phyloP scores from a whole-genome alignment of 495 filamentous ascomycete genomes.

The Neurospora pannonica region DNA sequence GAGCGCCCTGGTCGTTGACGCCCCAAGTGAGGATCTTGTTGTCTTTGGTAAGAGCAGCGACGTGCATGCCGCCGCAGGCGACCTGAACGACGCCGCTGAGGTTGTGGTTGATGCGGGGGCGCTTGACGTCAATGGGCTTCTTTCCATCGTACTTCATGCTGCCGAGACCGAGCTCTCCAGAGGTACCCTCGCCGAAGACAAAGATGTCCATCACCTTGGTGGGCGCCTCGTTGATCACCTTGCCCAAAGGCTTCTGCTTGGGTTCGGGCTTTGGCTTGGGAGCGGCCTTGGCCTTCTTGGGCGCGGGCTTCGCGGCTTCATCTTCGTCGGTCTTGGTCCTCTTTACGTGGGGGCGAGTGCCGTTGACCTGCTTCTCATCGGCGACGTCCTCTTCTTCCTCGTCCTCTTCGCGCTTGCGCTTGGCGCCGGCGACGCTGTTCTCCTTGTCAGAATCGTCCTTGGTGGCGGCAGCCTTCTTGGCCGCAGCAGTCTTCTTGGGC shows the following conservation, averaged over 20 bases:
- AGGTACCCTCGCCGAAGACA: constrained; percentile 46
- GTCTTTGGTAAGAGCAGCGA: constrained; percentile 49
- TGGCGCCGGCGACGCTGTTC: constrained; percentile 15
- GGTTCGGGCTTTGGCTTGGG: constrained; percentile 1
- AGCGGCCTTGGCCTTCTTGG: constrained; percentile 11
- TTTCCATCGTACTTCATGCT: constrained; percentile 33
- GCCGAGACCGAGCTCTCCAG: constrained; percentile 47
- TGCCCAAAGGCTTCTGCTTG: constrained; percentile 3
- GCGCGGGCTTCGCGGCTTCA: constrained; percentile 1
- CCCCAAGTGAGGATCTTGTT: constrained; percentile 63
- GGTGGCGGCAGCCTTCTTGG: background rate
- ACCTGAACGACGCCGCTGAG: constrained; percentile 52
- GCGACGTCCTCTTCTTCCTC: constrained; percentile 6
- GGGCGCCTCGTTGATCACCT: constrained; percentile 33
- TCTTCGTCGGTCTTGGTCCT: constrained; percentile 1
- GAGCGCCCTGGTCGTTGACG: constrained; percentile 57
- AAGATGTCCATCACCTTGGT: constrained; percentile 38
- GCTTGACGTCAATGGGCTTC: constrained; percentile 47
- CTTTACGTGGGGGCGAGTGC: background rate
- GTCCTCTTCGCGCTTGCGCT: constrained; percentile 14
- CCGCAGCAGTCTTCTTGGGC: constrained; percentile 5
- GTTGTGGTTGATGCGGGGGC: constrained; percentile 44
- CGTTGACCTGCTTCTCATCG: constrained; percentile 3
- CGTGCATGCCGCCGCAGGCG: constrained; percentile 58
- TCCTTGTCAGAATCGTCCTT: constrained; percentile 24